Base-by-base conservation (phyloP, 768 basidiomycete species). In the Naganishia friedmannii region DNA sequence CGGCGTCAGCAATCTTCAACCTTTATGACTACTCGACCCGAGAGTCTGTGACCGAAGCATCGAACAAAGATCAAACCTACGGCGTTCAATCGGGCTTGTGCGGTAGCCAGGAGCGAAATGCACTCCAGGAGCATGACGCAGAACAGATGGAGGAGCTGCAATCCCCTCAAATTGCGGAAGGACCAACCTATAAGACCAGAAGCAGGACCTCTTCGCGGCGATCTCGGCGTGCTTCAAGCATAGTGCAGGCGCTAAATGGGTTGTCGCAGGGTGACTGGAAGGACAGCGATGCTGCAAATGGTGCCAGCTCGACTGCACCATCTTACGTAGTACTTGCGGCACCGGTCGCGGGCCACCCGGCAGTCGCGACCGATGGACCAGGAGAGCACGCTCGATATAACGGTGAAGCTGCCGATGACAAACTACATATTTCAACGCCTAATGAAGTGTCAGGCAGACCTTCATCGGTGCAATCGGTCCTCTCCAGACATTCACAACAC, bases 1-100 rank as follows among this genome's bases (percentile, higher is more conserved):
- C 60, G 23, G 60, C 60, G n/a, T 63, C 60, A 2, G 60, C 60
- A 63, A 63, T 63, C 60, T 63, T 63, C 60, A 63, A 63, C 60
- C 60, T 63, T 28, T 63, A 63, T 46, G 60, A 28, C 8, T 63
- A 63, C 26, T 63, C 60, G 12, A 28, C 1, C 26, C 37, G 60
- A 3, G 39, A 63, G 2, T 63, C 60, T 39, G n/a, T 34, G n/a
- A 26, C 12, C 23, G 7, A 51, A n/a, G 15, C 23, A 26, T 4
- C 37, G 23, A 21, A 15, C 15, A 2, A 10, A 21, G 6, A 42
- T 3, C 26, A 45, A 13, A 45, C 1, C n/a, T 15, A 9, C 12
- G 21, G 26, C 31, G 3, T 21, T 3, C 23, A 51, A 12, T 7
- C 12, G 6, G 48, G 17, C n/a, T 26, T 7, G 17, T 51, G 23